Evolutionary conservation across 768 basidiomycete genomes (phyloP), one percentile per base, ranked within the genome.

Genomic region (Termitomyces sp.): DNA sequence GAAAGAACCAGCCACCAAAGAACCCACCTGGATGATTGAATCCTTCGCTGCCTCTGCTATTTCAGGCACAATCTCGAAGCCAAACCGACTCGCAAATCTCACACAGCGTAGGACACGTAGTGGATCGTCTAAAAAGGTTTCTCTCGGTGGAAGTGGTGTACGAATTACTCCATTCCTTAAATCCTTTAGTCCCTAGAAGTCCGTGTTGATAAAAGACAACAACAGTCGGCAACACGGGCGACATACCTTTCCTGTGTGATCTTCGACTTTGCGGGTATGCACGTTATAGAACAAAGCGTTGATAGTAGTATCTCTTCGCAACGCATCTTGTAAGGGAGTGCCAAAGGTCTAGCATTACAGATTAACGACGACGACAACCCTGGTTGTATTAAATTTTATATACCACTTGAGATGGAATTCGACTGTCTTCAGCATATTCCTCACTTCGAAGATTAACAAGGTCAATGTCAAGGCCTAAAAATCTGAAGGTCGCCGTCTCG

Each of bases 231-330:
- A 26, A n/a, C 33, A 40, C 24, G 34, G 16, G 26, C 46, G 32
- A 58, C 59, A 32, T 67, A 88, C 93, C 81, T 86, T 88, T 64
- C 79, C 82, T 1, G 94, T 96, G 65, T 82, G 82, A 69, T 99
- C 97, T 68, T 99, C 97, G 2, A 99, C 88, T 3, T 74, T 63
- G 14, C 86, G 82, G 1, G 88, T 87, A 66, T 97, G 94, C 1
- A 99, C 83, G 63, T 99, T 98, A 75, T 95, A 98, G 74, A 98
- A 98, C 7, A 99, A 76, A 0, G 96, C 78, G 68, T 99, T 99
- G 71, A 99, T 97, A 1, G 97, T 98, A 30, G 90, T 84, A 70
- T 99, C 97, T 65, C 97, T 79, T 53, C 97, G 79, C 48, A 90
- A 70, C 2, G 97, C 95, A 69, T 99, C 97, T 74, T 98, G 82